Conservation (phyloP, 2,329 filamentous ascomycete species). For the Sporothrix dimorphospora region DNA sequence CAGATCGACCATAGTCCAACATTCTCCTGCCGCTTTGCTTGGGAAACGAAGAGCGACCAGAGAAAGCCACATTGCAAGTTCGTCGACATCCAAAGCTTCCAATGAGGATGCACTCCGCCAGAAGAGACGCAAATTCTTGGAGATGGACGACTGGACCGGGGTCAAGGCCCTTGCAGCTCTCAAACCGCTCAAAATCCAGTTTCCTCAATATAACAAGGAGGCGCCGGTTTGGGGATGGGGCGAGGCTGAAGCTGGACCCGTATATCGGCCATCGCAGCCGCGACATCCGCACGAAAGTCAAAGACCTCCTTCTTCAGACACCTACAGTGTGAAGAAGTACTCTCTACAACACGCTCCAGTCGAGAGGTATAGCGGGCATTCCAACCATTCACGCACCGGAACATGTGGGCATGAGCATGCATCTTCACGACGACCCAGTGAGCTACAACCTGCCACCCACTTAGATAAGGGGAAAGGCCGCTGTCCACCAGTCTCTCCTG, state of each 20-base stretch:
- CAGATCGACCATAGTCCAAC: background rate
- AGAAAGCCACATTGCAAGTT: background rate
- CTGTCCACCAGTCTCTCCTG: background rate
- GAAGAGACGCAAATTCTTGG: constrained; percentile 21
- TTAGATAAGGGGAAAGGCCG: background rate
- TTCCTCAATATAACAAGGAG: constrained; percentile 11
- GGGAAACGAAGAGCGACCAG: background rate
- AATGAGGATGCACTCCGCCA: background rate
- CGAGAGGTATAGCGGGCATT: background rate
- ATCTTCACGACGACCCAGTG: background rate
- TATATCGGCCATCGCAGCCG: background rate
- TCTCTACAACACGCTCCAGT: background rate
- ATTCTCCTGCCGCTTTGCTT: background rate
- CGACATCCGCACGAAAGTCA: background rate
- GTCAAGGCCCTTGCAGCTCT: constrained; percentile 16
- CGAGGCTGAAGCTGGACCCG: background rate
- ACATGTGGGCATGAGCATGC: background rate
- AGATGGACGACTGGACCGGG: constrained; percentile 34
- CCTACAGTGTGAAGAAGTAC: background rate
- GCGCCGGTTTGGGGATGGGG: constrained; percentile 31
- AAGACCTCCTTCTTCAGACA: no score
- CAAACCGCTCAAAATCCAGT: constrained; percentile 27
- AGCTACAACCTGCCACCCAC: no score
- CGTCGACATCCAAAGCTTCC: background rate
- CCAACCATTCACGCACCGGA: background rate